Conservation (phyloP, 2,329 filamentous ascomycete genomes). For the Xylaria sp. region DNA sequence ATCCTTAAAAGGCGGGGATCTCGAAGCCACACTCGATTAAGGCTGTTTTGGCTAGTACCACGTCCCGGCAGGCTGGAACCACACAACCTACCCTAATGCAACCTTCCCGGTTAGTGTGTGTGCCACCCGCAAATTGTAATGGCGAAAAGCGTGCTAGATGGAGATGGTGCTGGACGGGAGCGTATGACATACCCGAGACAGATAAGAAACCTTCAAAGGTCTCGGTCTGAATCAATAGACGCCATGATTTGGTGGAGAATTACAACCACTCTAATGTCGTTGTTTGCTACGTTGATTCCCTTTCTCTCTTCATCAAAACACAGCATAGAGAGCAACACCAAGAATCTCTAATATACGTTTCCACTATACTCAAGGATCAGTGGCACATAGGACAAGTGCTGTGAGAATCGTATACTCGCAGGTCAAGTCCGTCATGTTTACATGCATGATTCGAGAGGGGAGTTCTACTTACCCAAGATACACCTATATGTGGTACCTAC, state of each 20-base stretch:
- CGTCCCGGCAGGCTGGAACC: conserved; percentile 38
- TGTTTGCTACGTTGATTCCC: neutral
- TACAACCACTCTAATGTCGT: neutral
- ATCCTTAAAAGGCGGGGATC: conserved; percentile 5
- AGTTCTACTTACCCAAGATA: neutral
- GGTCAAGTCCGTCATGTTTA: neutral
- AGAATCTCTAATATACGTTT: neutral
- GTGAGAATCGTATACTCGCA: neutral
- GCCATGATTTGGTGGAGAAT: neutral
- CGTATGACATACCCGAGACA: conserved; percentile 7
- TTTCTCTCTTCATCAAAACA: neutral
- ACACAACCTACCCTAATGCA: conserved; percentile 44
- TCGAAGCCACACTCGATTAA: conserved; percentile 37
- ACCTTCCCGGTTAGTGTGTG: conserved; percentile 28
- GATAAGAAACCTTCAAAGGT: neutral
- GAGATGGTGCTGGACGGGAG: conserved; percentile 5
- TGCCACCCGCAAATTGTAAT: conserved; percentile 1
- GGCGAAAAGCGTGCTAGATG: conserved; percentile 1
- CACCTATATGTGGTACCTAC: neutral
- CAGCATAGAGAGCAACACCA: neutral
- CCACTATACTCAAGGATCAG: too few species aligned
- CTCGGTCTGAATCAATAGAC: neutral
- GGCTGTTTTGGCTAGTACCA: conserved; percentile 33
- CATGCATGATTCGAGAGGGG: conserved; percentile 4
- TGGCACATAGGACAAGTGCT: neutral